Percentiles rank a stretch among this genome's conserved stretches.
phyloP scores from a whole-genome alignment of 2,329 filamentous ascomycete genomes.

The Aspergillus tubingensis region DNA sequence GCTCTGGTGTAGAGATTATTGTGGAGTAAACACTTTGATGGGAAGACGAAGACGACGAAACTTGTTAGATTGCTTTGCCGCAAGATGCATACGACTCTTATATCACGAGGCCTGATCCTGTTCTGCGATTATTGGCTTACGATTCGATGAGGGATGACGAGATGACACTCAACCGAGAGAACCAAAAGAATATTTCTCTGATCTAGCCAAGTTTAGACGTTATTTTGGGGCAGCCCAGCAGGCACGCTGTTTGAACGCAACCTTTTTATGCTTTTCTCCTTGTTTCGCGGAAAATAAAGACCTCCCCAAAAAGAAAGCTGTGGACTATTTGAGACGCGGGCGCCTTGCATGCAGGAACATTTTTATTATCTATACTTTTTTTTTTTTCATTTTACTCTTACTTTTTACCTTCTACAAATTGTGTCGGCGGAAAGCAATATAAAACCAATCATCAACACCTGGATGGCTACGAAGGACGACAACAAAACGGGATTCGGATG shows the following conservation, averaged over 20 bases:
- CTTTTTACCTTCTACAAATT: constrained; percentile 14
- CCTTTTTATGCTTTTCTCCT: constrained; percentile 27
- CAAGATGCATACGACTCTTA: constrained; percentile 45
- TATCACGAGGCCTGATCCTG: constrained; percentile 42
- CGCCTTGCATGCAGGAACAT: constrained; percentile 30
- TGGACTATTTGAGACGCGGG: constrained; percentile 25
- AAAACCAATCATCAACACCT: constrained; percentile 26
- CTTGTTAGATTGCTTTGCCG: constrained; percentile 43
- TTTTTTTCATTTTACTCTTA: constrained; percentile 5
- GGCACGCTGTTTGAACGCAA: constrained; percentile 35
- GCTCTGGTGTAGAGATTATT: constrained; percentile 63
- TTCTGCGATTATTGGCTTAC: constrained; percentile 46
- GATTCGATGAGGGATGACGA: constrained; percentile 53
- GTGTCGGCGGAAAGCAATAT: constrained; percentile 27
- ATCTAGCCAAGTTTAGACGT: constrained; percentile 46
- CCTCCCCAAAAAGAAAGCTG: constrained; percentile 29
- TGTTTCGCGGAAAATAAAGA: constrained; percentile 32
- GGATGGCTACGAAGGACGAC: constrained; percentile 41
- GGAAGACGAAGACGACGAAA: constrained; percentile 36
- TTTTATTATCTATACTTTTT: constrained; percentile 19
- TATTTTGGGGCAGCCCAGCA: constrained; percentile 45
- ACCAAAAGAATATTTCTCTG: constrained; percentile 42
- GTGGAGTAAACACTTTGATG: constrained; percentile 55
- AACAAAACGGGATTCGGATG: constrained; percentile 29
- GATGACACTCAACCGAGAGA: constrained; percentile 46